Base-by-base conservation (phyloP, 305 asterid species). In the Fraxinus nigra region DNA sequence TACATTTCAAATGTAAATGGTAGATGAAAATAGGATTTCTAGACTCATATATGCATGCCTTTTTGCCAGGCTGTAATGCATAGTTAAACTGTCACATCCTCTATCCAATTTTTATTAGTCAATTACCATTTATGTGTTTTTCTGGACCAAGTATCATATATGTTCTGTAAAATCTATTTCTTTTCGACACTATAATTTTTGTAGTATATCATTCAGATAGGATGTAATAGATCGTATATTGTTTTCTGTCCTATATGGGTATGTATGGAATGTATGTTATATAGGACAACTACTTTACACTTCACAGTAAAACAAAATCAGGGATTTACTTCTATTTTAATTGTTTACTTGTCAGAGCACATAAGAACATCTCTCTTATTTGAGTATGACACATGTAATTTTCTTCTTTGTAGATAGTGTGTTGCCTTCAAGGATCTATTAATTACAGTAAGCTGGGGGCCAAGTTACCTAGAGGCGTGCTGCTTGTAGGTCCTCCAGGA, bases 401-500 rank as follows among this genome's bases (percentile, higher is more conserved):
- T 83, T 79, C 26, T 84, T 75, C 79, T 83, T 79, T 80, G 76
- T 81, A 96, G 98, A 84, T 94, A 82, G 99, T 96, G 40, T 91
- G 90, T 80, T 96, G 98, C 88, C 92, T 96, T 76, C 97, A 86
- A 88, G 99, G 98, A 85, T 86, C 95, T 56, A 91, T 88, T 79
- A 91, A 96, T 91, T 96, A 93, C 90, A 90, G 85, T 80, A 93
- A 93, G 88, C 95, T 96, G 61, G 98, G 99, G 69, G 99, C 98
- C 76, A 96, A 93, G 85, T 82, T 96, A 82, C 98, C 99, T 13
- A 87, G 91, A 89, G 99, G 98, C 0, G 97, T 96, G 83, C 91
- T 96, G 69, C 98, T 96, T 30, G 98, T 93, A n/a, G 99, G 99
- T 63, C 99, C 98, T 40, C 99, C 99, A 8, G 99, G 98, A 73